Conservation (phyloP, 192 early-diverging fungal genomes). For the Coemansia sp. region DNA sequence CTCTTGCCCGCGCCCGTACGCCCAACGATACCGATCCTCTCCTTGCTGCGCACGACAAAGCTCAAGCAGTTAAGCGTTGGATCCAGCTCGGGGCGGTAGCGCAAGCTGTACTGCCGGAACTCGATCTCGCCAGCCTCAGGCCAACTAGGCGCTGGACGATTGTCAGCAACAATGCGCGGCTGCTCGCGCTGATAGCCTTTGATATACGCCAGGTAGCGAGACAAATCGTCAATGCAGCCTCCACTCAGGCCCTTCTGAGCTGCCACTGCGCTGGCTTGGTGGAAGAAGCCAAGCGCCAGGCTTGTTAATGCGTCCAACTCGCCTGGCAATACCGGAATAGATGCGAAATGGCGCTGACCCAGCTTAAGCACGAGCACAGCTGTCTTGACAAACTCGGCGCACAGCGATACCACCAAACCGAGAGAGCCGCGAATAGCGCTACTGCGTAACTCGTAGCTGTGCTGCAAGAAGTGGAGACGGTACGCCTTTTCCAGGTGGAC, state of each 20-base stretch:
- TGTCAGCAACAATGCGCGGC: slow-evolving; percentile 59
- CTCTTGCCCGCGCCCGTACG: slow-evolving; percentile 85
- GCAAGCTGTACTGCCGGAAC: slow-evolving; percentile 24
- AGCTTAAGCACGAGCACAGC: slow-evolving; percentile 8
- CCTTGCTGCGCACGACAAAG: slow-evolving; percentile 58
- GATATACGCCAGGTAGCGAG: background rate
- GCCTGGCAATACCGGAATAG: background rate
- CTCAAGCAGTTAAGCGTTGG: slow-evolving; percentile 44
- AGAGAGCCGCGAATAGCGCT: background rate
- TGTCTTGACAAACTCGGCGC: background rate
- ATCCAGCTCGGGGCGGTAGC: slow-evolving; percentile 1
- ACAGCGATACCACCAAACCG: background rate
- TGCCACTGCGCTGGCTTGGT: no score
- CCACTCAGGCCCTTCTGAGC: background rate
- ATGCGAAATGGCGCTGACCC: background rate
- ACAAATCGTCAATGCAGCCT: background rate
- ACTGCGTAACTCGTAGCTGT: no score
- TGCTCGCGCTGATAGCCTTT: slow-evolving; percentile 53
- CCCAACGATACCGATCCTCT: slow-evolving; percentile 91
- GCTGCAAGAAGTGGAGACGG: no score
- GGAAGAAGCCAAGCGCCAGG: no score
- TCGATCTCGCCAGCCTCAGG: slow-evolving; percentile 71
- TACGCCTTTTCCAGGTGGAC: background rate
- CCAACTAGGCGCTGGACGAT: slow-evolving; percentile 60
- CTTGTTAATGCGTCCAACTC: slow-evolving; percentile 8